Percentiles rank a stretch among this genome's conserved stretches.
phyloP scores from a whole-genome alignment of 371 early-diverging fungal genomes.

The Gilbertella persicaria region DNA sequence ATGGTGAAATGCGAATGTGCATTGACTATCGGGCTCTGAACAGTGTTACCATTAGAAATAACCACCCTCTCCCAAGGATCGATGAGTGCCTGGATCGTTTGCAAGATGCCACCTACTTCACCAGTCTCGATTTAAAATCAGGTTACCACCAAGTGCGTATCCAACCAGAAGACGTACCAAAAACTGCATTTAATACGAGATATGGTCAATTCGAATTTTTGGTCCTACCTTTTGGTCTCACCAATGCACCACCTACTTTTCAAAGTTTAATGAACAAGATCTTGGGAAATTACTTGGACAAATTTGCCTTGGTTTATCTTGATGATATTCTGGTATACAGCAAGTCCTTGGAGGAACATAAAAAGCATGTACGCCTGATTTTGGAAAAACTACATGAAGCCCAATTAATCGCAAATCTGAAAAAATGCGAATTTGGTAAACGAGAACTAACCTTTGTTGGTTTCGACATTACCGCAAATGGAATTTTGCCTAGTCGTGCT shows the following conservation, averaged over 20 bases:
- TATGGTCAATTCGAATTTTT: constrained; percentile 46
- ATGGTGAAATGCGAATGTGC: constrained; percentile 44
- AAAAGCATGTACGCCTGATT: constrained; percentile 34
- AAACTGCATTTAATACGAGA: constrained; percentile 37
- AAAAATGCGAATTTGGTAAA: constrained; percentile 57
- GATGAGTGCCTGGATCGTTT: constrained; percentile 47
- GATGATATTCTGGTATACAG: constrained; percentile 67
- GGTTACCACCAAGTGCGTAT: constrained; percentile 46
- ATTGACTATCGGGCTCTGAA: constrained; percentile 47
- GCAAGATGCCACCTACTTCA: constrained; percentile 35
- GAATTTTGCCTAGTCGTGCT: constrained; percentile 24
- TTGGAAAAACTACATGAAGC: constrained; percentile 32
- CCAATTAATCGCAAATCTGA: constrained; percentile 36
- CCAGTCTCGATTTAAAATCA: constrained; percentile 47
- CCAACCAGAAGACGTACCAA: constrained; percentile 18
- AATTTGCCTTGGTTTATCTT: constrained; percentile 46
- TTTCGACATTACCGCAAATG: constrained; percentile 28
- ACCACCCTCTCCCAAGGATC: constrained; percentile 45
- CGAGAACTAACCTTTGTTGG: constrained; percentile 47
- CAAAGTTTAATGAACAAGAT: constrained; percentile 38
- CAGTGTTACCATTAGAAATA: constrained; percentile 37
- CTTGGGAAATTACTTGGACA: constrained; percentile 32
- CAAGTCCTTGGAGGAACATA: constrained; percentile 44
- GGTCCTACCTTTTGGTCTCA: constrained; percentile 51
- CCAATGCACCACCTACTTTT: no score